phyloP scores from a whole-genome alignment of 345 rosid genomes.

The Alliaria petiolata region DNA sequence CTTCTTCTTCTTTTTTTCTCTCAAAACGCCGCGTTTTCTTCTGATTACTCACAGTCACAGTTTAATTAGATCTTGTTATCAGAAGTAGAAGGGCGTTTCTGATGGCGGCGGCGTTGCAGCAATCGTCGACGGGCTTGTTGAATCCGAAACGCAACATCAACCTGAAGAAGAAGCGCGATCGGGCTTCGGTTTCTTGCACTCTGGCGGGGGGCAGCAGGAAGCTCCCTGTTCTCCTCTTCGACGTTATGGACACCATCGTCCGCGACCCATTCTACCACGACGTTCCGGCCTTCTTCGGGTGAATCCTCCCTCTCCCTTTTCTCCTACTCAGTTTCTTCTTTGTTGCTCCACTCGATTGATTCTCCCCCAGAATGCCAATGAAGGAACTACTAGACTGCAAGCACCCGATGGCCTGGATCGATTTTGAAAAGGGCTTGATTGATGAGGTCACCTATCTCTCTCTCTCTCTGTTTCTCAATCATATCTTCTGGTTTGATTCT shows the following conservation, averaged over 20 bases:
- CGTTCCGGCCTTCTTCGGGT: conserved; percentile 84
- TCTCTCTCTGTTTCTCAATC: too few relatives aligned
- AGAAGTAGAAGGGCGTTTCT: neutral
- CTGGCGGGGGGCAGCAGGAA: conserved; percentile 29
- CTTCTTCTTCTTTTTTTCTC: too few relatives aligned
- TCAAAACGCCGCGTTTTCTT: conserved; percentile 23
- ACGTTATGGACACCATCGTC: conserved; percentile 95
- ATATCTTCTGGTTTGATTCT: neutral
- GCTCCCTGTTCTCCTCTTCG: conserved; percentile 90
- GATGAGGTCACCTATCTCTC: conserved; percentile 79
- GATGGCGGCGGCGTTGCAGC: conserved; percentile 19
- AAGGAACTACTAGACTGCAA: conserved; percentile 70
- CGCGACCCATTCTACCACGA: conserved; percentile 92
- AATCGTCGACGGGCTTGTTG: neutral
- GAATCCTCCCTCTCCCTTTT: neutral
- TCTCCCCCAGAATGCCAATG: conserved; percentile 60
- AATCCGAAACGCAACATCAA: neutral
- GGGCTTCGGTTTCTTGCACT: neutral
- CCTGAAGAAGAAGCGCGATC: conserved; percentile 4
- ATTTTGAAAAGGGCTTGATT: conserved; percentile 81
- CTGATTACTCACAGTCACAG: too few relatives aligned
- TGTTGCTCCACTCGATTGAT: neutral
- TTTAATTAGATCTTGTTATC: too few relatives aligned
- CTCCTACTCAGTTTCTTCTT: neutral
- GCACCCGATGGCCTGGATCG: conserved; percentile 87